Evolutionary conservation across 306 rosid genomes (phyloP), one percentile per base, ranked within the genome.

Genomic region (Acacia melanoxylon): DNA sequence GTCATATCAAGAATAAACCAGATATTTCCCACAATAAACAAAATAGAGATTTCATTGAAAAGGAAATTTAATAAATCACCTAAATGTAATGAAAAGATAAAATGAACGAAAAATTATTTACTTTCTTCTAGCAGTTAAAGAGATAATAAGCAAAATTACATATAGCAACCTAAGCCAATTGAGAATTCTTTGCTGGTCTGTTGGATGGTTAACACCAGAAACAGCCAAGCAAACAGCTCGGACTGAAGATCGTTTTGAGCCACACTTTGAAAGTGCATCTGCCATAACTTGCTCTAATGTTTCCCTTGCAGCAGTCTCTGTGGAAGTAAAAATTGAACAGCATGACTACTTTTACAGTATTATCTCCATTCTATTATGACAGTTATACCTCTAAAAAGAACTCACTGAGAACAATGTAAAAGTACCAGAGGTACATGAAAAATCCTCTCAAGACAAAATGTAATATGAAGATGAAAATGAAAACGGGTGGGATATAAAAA

Each of bases 151-250:
- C 5, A 72, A 27, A 56, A 29, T 78, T 83, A 71, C 78, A 78
- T 35, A n/a, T 63, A 75, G 59, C 78, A 72, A 92, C 98, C 97
- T 92, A 22, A 95, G 97, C 98, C 98, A 93, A 78, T 58, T 75
- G 77, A 89, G 68, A 78, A 91, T 88, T 84, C 94, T 90, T 69
- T 91, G 94, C 86, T 94, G 95, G 83, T 94, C 98, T 25, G 90
- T 88, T 24, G 95, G 97, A 79, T 93, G 98, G 89, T 94, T 89
- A 51, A 94, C 98, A 46, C 98, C 98, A 31, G 98, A 91, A 29
- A 94, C 92, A 68, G 97, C 97, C 82, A 94, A 86, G 85, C 97
- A 94, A 86, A 92, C 97, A 80, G 98, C 98, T 61, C 92, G 94
- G 46, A 94, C 98, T 1, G 91, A 88, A 66, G 94, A 89, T 79